phyloP scores from a whole-genome alignment of 176 grass and related monocot species.

The Zea luxurians region DNA sequence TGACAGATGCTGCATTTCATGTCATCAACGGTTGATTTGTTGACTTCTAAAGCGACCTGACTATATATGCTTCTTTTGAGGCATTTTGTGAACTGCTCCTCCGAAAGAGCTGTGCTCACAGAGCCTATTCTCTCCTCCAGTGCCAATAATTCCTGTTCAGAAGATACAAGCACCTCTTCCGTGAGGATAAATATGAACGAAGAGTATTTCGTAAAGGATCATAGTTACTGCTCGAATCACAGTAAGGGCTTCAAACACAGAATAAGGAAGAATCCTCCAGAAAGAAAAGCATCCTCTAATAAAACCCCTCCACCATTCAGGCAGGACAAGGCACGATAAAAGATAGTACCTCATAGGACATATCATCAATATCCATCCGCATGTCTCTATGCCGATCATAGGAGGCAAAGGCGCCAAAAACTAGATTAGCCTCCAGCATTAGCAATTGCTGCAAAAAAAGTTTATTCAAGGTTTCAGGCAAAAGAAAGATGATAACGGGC shows the following conservation, averaged over 20 bases:
- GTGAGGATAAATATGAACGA: conserved; percentile 13
- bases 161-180: not conserved
- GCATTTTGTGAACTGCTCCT: conserved; percentile 69
- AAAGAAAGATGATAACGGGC: conserved; percentile 17
- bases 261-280: conserved; percentile 1
- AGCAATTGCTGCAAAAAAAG: conserved; percentile 62
- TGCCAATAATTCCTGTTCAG: conserved; percentile 60
- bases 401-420: conserved; percentile 48
- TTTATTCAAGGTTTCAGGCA: conserved; percentile 29
- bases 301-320: conserved; percentile 4
- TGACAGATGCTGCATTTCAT: conserved; percentile 88
- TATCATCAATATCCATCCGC: conserved; percentile 89
- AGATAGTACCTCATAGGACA: conserved; percentile 85
- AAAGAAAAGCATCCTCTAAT: conserved; percentile 11
- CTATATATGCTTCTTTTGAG: conserved; percentile 58
- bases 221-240: conserved; percentile 5
- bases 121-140: conserved; percentile 82
- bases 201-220: not conserved
- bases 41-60: conserved; percentile 24
- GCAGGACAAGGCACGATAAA: conserved; percentile 8
- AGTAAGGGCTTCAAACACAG: not conserved
- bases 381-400: conserved; percentile 68
- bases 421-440: conserved; percentile 56
- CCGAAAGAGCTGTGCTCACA: conserved; percentile 76
- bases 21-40: conserved; percentile 36